These are phyloP conservation scores for Paxillus ammoniavirescens DNA, from an alignment of 768 basidiomycete genomes.

Conservation along the genomic window DNA sequence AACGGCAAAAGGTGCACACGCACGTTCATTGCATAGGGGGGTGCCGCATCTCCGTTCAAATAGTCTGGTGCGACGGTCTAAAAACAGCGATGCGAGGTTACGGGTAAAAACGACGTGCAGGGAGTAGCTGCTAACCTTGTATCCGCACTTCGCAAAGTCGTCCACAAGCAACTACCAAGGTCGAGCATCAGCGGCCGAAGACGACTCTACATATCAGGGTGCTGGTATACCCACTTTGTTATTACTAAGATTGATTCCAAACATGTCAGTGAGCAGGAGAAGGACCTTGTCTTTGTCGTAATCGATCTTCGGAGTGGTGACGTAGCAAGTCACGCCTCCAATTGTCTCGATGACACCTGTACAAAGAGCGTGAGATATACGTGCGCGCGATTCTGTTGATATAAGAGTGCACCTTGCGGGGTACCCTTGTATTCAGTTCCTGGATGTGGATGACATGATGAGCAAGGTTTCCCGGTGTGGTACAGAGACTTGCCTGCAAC, in stretches of 20 bases:
- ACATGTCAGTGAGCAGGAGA: constrained; percentile 40
- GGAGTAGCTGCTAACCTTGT: too few species aligned
- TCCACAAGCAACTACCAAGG: constrained; percentile 42
- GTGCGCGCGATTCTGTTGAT: too few species aligned
- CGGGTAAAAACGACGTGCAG: neutral
- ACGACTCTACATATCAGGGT: neutral
- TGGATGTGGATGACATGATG: neutral
- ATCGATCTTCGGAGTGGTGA: constrained; percentile 38
- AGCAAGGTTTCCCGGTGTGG: too few species aligned
- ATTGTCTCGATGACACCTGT: constrained; percentile 35
- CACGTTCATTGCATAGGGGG: constrained; percentile 14
- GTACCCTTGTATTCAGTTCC: neutral
- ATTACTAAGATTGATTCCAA: too few species aligned
- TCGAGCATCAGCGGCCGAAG: neutral
- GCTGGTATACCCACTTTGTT: constrained; percentile 21
- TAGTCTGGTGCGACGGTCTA: constrained; percentile 27
- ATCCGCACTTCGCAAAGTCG: constrained; percentile 41
- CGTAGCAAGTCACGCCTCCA: constrained; percentile 38
- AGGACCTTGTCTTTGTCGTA: constrained; percentile 41
- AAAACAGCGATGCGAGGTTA: neutral
- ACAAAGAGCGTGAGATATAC: neutral
- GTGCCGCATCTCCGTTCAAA: constrained; percentile 27
- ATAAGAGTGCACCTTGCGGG: neutral
- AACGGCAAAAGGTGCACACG: neutral
- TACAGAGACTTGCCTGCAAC: too few species aligned